Evolutionary conservation across 2,329 filamentous ascomycete species (phyloP).

Genomic region (Huntiella abstrusa): DNA sequence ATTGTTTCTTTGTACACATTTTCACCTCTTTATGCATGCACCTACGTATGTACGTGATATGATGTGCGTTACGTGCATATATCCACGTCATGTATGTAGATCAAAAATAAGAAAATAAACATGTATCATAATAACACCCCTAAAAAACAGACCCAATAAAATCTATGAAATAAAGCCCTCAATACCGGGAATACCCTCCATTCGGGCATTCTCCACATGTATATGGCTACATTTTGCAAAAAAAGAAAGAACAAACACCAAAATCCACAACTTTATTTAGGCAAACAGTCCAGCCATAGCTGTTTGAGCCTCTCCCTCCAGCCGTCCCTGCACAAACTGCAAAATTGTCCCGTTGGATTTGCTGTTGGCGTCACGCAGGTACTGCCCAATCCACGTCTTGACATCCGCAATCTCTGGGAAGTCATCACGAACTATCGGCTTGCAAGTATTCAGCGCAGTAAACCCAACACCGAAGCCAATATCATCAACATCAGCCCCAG

Average conservation of each 20-base stretch:
- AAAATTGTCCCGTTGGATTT: slow-evolving; percentile 53
- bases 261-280: neutral
- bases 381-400: slow-evolving; percentile 65
- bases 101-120: no score
- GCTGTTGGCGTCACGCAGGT: slow-evolving; percentile 58
- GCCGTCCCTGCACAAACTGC: slow-evolving; percentile 50
- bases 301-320: slow-evolving; percentile 33
- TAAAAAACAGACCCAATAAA: no score
- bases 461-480: slow-evolving; percentile 89
- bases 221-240: neutral
- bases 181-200: no score
- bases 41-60: neutral
- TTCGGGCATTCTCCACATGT: neutral
- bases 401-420: slow-evolving; percentile 73
- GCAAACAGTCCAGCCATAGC: slow-evolving; percentile 9
- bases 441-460: slow-evolving; percentile 82
- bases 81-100: no score
- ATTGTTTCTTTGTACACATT: neutral
- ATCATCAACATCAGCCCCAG: slow-evolving; percentile 85
- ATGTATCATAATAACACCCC: no score
- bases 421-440: slow-evolving; percentile 52
- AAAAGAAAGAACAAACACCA: slow-evolving; percentile 1
- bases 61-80: neutral
- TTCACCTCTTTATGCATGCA: neutral
- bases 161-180: neutral